These are phyloP conservation scores for Chytriomyces hyalinus DNA, from an alignment of 192 early-diverging fungal species.

Conservation along the genomic window DNA sequence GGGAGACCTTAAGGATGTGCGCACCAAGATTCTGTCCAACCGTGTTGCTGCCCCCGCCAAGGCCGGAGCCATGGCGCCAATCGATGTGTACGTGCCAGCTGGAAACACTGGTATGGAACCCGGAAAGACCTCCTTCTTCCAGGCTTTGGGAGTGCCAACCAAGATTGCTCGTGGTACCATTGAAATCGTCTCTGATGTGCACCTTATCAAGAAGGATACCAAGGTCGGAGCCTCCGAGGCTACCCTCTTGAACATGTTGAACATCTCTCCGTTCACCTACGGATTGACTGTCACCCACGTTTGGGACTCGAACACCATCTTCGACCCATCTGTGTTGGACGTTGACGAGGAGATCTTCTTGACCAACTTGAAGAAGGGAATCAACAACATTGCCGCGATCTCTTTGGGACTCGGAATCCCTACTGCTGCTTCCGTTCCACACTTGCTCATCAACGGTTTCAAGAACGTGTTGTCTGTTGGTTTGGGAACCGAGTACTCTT, in stretches of 20 bases:
- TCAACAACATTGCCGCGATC: conserved; percentile 92
- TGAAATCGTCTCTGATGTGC: conserved; percentile 97
- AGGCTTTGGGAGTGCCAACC: conserved; percentile 99
- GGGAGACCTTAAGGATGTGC: conserved; percentile 91
- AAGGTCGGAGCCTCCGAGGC: conserved; percentile 99
- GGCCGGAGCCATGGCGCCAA: conserved; percentile 91
- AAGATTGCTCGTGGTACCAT: conserved; percentile 99
- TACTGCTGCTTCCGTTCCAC: conserved; percentile 81
- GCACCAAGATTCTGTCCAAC: conserved; percentile 89
- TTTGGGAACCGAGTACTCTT: conserved; percentile 85
- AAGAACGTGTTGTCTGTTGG: conserved; percentile 95
- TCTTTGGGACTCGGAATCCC: conserved; percentile 69
- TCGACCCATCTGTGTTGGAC: conserved; percentile 88
- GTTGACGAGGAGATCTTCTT: conserved; percentile 92
- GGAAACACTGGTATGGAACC: conserved; percentile 99
- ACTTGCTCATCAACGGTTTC: conserved; percentile 96
- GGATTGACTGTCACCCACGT: conserved; percentile 93
- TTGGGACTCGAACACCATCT: conserved; percentile 89
- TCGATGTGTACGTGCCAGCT: conserved; percentile 90
- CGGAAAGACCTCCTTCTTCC: conserved; percentile 99
- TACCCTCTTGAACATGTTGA: conserved; percentile 98
- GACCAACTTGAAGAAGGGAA: conserved; percentile 81
- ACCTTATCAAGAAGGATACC: conserved; percentile 84
- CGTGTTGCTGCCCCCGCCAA: conserved; percentile 97
- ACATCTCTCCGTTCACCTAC: conserved; percentile 99